These are phyloP conservation scores for Globomyces pollinis-pini DNA, from an alignment of 192 early-diverging fungal genomes.

Conservation along the genomic window DNA sequence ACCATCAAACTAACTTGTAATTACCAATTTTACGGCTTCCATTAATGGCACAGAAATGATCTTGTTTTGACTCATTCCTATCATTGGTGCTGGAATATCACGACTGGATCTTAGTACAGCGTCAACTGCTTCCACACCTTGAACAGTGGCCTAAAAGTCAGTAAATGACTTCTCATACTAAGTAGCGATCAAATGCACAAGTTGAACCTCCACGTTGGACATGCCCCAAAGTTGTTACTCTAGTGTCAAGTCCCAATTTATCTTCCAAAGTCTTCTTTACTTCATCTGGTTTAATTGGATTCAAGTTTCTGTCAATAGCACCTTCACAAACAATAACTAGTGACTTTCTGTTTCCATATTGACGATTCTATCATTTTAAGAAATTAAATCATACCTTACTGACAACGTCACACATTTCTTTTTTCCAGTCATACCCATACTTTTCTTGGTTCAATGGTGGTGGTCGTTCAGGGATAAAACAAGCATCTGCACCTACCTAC, in stretches of 20 bases:
- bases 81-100: conserved; percentile 84
- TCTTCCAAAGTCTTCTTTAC: conserved; percentile 75
- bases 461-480: conserved; percentile 93
- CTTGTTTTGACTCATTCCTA: conserved; percentile 86
- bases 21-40: conserved; percentile 80
- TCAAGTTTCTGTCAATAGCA: conserved; percentile 80
- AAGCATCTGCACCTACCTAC: conserved; percentile 92
- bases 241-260: conserved; percentile 77
- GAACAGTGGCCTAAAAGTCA: conserved; percentile 92
- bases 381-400: conserved; percentile 36
- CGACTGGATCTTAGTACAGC: conserved; percentile 79
- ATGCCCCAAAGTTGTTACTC: conserved; percentile 91
- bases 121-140: conserved; percentile 90
- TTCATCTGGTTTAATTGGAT: conserved; percentile 79
- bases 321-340: conserved; percentile 94
- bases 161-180: too few relatives aligned
- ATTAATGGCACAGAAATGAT: conserved; percentile 78
- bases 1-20: conserved; percentile 16
- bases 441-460: conserved; percentile 44
- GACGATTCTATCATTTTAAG: background rate
- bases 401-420: conserved; percentile 76
- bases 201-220: conserved; percentile 92
- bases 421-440: conserved; percentile 78
- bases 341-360: conserved; percentile 80
- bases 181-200: conserved; percentile 81